phyloP scores from a whole-genome alignment of 2,329 filamentous ascomycete genomes.

The Cryoendolithus antarcticus region DNA sequence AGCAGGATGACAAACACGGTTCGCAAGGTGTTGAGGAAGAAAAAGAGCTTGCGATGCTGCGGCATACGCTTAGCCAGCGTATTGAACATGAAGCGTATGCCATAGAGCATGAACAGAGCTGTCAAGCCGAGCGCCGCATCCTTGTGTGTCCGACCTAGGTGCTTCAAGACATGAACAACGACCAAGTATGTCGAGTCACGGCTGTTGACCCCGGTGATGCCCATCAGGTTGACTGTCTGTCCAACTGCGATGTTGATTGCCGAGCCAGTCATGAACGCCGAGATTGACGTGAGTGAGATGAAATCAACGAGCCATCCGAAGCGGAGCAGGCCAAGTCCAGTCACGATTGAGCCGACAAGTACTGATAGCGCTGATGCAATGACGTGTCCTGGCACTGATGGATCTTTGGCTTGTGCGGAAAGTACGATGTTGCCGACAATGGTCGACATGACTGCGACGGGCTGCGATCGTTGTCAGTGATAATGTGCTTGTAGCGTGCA shows the following conservation, averaged over 20 bases:
- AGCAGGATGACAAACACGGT: conserved; percentile 85
- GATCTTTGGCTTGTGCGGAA: conserved; percentile 45
- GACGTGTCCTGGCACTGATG: conserved; percentile 48
- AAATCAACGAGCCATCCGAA: conserved; percentile 86
- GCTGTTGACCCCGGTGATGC: conserved; percentile 61
- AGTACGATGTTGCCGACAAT: conserved; percentile 72
- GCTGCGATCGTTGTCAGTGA: conserved; percentile 35
- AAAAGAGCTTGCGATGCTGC: conserved; percentile 58
- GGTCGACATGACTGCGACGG: conserved; percentile 90
- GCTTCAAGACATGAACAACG: conserved; percentile 68
- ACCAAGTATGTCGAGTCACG: conserved; percentile 69
- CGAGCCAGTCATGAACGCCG: conserved; percentile 94
- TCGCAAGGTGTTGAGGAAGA: conserved; percentile 82
- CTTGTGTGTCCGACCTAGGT: conserved; percentile 53
- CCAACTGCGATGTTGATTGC: conserved; percentile 78
- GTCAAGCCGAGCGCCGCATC: conserved; percentile 85
- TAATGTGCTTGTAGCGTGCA: conserved; percentile 1
- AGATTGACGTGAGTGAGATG: conserved; percentile 80
- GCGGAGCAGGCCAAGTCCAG: conserved; percentile 64
- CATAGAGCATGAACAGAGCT: conserved; percentile 64
- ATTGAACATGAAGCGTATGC: conserved; percentile 56
- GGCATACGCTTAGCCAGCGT: conserved; percentile 58
- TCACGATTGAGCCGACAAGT: conserved; percentile 64
- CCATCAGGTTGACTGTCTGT: conserved; percentile 72
- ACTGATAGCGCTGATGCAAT: conserved; percentile 71